phyloP scores from a whole-genome alignment of 108 stramenopile species.

The Cylindrotheca fusiformis region DNA sequence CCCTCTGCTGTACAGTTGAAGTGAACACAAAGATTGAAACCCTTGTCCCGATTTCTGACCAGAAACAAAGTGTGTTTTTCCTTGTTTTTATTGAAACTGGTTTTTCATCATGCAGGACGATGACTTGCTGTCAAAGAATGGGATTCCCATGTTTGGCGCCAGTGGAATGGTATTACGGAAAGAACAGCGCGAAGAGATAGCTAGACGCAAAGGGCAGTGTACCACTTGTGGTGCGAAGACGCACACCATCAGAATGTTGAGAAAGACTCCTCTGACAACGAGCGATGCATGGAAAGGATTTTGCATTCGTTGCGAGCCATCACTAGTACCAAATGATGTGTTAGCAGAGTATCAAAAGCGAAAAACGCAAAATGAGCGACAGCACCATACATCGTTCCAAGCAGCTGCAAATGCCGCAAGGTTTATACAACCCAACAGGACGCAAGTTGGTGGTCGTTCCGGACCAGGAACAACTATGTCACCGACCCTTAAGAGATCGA shows the following conservation, averaged over 20 bases:
- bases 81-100: too few relatives aligned
- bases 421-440: background rate
- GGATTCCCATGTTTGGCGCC: slow-evolving; percentile 35
- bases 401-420: slow-evolving; percentile 2
- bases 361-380: background rate
- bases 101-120: slow-evolving; percentile 6
- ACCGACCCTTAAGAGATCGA: background rate
- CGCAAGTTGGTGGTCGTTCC: background rate
- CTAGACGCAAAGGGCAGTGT: slow-evolving; percentile 29
- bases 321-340: slow-evolving; percentile 16
- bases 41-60: too few relatives aligned
- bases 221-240: slow-evolving; percentile 36
- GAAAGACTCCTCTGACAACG: slow-evolving; percentile 21
- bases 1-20: too few relatives aligned
- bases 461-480: background rate
- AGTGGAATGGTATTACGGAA: slow-evolving; percentile 29
- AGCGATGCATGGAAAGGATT: slow-evolving; percentile 34
- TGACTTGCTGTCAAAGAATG: slow-evolving; percentile 21
- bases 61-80: too few relatives aligned
- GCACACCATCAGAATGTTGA: slow-evolving; percentile 21
- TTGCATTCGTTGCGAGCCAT: slow-evolving; percentile 34
- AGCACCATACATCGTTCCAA: slow-evolving; percentile 3
- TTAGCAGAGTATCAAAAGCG: slow-evolving; percentile 19
- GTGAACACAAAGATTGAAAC: too few relatives aligned
- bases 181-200: slow-evolving; percentile 31